A percentile compares a stretch with the other conserved stretches of the same genome.
phyloP scores from a whole-genome alignment of 164 flowering plant genomes.

The Cinnamomum chago region DNA sequence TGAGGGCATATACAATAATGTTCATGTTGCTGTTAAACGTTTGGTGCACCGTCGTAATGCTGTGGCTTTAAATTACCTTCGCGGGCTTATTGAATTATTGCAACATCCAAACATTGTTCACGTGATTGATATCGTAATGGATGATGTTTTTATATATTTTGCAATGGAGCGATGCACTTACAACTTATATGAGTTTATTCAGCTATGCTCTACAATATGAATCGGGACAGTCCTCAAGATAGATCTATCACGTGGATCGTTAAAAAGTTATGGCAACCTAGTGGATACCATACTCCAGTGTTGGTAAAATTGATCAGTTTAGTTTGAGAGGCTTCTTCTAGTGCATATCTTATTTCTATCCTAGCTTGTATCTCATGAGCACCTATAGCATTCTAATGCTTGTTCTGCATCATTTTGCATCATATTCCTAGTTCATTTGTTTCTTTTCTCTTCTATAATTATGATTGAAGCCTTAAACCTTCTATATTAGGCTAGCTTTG shows the following conservation, averaged over 20 bases:
- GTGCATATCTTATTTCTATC: neutral
- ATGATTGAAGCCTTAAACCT: no score
- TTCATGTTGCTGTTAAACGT: slow-evolving; percentile 83
- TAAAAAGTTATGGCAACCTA: slow-evolving; percentile 49
- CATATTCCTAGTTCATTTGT: no score
- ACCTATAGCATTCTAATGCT: no score
- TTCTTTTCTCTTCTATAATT: no score
- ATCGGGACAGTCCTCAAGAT: slow-evolving; percentile 22
- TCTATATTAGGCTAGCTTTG: no score
- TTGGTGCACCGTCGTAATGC: slow-evolving; percentile 74
- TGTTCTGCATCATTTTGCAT: no score
- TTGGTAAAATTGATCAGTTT: slow-evolving; percentile 69
- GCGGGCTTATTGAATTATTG: slow-evolving; percentile 83
- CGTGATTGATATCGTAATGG: slow-evolving; percentile 81
- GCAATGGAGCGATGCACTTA: slow-evolving; percentile 80
- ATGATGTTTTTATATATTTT: slow-evolving; percentile 81
- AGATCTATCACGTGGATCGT: slow-evolving; percentile 13
- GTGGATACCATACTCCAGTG: slow-evolving; percentile 53
- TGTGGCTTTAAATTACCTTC: slow-evolving; percentile 77
- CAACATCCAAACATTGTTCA: slow-evolving; percentile 85
- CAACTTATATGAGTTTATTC: slow-evolving; percentile 60
- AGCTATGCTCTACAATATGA: slow-evolving; percentile 20
- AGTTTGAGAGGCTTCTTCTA: slow-evolving; percentile 6
- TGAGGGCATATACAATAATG: slow-evolving; percentile 73
- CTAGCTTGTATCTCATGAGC: no score